Evolutionary conservation across 2,329 filamentous ascomycete genomes (phyloP).

Genomic region (Aspergillus versicolor): DNA sequence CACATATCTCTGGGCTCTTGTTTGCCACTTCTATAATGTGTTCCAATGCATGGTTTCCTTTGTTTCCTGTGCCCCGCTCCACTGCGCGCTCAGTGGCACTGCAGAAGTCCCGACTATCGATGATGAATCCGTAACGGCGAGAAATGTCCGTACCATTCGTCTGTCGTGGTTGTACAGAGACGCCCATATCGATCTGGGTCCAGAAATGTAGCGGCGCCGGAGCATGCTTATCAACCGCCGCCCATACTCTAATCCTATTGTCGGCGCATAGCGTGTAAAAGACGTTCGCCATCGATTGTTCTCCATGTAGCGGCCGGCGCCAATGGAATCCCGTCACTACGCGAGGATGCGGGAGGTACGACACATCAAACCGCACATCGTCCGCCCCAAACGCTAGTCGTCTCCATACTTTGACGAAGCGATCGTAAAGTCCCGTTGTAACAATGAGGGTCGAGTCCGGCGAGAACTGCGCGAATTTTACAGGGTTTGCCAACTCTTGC

Average conservation of each 20-base stretch:
- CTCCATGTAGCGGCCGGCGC: conserved; percentile 73
- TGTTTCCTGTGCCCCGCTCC: conserved; percentile 58
- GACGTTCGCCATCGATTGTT: conserved; percentile 79
- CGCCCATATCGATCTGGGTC: conserved; percentile 73
- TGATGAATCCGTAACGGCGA: conserved; percentile 71
- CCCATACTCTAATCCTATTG: conserved; percentile 79
- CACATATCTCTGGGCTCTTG: conserved; percentile 79
- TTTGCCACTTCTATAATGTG: conserved; percentile 85
- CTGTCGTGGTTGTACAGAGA: conserved; percentile 63
- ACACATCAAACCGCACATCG: conserved; percentile 84
- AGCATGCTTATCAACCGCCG: conserved; percentile 68
- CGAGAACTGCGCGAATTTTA: conserved; percentile 74
- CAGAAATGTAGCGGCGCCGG: conserved; percentile 75
- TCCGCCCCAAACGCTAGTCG: conserved; percentile 78
- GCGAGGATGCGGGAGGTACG: conserved; percentile 81
- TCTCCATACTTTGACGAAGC: conserved; percentile 89
- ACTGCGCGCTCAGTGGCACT: conserved; percentile 75
- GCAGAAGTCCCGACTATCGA: conserved; percentile 78
- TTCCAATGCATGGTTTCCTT: conserved; percentile 71
- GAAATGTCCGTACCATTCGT: conserved; percentile 38
- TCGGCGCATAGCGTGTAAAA: conserved; percentile 88
- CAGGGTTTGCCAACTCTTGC: conserved; percentile 68
- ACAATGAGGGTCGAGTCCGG: conserved; percentile 86
- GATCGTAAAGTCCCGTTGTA: conserved; percentile 73
- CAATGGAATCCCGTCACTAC: conserved; percentile 82